phyloP scores from a whole-genome alignment of 2,329 filamentous ascomycete species.

The Aotearoamyces nothofagi region DNA sequence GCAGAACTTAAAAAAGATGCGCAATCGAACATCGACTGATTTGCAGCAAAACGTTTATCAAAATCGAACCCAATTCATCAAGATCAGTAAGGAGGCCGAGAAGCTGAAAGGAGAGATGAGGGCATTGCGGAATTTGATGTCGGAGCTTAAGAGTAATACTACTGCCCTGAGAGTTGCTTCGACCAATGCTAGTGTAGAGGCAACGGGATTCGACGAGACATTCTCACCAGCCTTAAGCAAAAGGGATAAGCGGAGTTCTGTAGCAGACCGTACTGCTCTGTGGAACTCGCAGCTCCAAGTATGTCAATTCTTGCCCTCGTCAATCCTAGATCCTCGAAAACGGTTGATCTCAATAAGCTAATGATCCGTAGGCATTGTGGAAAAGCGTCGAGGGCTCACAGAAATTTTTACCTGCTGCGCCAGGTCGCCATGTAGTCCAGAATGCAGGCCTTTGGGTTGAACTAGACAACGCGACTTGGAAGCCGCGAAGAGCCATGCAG shows the following conservation, averaged over 20 bases:
- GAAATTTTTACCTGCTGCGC: slow-evolving; percentile 82
- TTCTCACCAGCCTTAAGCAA: slow-evolving; percentile 43
- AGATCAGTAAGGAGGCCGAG: slow-evolving; percentile 97
- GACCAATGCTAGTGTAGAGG: slow-evolving; percentile 31
- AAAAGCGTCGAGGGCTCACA: slow-evolving; percentile 97
- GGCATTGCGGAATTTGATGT: slow-evolving; percentile 77
- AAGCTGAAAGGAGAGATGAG: slow-evolving; percentile 96
- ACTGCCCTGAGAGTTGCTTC: slow-evolving; percentile 48
- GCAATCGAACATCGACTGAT: slow-evolving; percentile 32
- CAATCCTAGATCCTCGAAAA: neutral
- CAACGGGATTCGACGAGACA: slow-evolving; percentile 33
- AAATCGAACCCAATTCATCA: slow-evolving; percentile 96
- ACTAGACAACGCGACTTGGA: slow-evolving; percentile 94
- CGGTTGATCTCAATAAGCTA: neutral
- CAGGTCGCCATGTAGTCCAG: slow-evolving; percentile 85
- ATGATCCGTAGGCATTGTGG: slow-evolving; percentile 61
- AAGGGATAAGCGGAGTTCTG: slow-evolving; percentile 76
- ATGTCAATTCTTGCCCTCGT: neutral
- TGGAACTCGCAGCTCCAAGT: slow-evolving; percentile 52
- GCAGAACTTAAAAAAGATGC: slow-evolving; percentile 14
- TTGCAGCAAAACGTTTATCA: slow-evolving; percentile 93
- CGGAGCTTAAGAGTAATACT: slow-evolving; percentile 72
- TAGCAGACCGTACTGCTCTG: slow-evolving; percentile 51
- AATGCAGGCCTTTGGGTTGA: slow-evolving; percentile 93
- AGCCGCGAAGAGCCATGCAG: slow-evolving; percentile 75